Evolutionary conservation across 169 alveolate genomes (phyloP).

Genomic region (Besnoitia besnoiti): DNA sequence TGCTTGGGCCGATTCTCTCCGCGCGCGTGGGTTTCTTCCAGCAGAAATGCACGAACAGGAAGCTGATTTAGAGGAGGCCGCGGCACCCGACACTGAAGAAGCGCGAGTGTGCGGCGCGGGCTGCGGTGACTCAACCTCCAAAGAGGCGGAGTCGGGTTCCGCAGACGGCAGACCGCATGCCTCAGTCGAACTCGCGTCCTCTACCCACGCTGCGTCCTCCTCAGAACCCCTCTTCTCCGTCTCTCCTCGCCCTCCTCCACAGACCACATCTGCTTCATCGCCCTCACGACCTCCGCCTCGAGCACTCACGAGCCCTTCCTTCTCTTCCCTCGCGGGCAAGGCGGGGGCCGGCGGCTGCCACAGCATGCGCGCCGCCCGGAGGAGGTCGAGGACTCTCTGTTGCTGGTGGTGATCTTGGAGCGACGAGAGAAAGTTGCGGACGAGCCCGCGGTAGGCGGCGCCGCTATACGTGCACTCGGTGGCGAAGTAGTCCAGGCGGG

Average conservation of each 20-base stretch:
- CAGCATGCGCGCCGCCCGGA: constrained; percentile 16
- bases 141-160: no score
- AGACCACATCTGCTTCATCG: neutral
- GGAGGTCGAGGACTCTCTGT: constrained; percentile 4
- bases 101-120: no score
- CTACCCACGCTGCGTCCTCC: neutral
- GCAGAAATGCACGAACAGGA: neutral
- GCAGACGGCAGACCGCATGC: no score
- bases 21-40: neutral
- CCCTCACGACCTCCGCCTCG: neutral
- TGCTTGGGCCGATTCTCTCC: neutral
- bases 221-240: neutral
- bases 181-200: no score
- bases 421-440: constrained; percentile 83
- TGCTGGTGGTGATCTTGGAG: neutral
- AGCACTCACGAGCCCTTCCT: neutral
- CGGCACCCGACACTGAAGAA: no score
- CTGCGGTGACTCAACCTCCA: no score
- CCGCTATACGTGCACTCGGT: constrained; percentile 98
- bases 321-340: neutral
- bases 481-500: constrained; percentile 93
- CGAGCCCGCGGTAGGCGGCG: constrained; percentile 97
- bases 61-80: no score
- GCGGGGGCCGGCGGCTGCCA: neutral
- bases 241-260: neutral